phyloP scores from a whole-genome alignment of 805 yeast genomes.

The Pichia deserticola region DNA sequence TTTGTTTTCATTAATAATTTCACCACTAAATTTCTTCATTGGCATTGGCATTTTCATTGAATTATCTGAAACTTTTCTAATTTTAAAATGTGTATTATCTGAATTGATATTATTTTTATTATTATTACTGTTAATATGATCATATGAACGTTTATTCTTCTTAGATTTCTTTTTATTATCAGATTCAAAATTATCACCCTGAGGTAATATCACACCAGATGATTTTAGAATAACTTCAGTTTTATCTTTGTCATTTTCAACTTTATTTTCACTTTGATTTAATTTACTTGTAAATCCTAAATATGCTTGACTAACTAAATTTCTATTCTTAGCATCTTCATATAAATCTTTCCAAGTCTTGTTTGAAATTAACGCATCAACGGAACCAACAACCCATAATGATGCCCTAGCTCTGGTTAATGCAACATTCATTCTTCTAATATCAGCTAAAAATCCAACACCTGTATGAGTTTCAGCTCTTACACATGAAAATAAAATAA shows the following conservation, averaged over 20 bases:
- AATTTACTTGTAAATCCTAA: conserved; percentile 21
- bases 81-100: neutral
- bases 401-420: conserved; percentile 89
- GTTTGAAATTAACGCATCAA: conserved; percentile 54
- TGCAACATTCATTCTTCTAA: conserved; percentile 95
- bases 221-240: conserved; percentile 1
- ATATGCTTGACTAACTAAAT: conserved; percentile 16
- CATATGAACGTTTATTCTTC: neutral
- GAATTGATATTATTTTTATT: neutral
- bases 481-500: conserved; percentile 91
- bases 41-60: neutral
- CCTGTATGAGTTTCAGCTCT: conserved; percentile 65
- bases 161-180: neutral
- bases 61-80: neutral
- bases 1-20: conserved; percentile 4
- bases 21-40: conserved; percentile 1
- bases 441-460: conserved; percentile 86
- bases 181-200: no score
- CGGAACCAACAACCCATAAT: conserved; percentile 86
- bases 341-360: conserved; percentile 69
- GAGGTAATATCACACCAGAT: neutral
- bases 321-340: conserved; percentile 52
- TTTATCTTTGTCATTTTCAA: neutral
- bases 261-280: neutral
- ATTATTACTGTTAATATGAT: neutral